Evolutionary conservation across 2,329 filamentous ascomycete species (phyloP).

Genomic region (Davidsoniella virescens): DNA sequence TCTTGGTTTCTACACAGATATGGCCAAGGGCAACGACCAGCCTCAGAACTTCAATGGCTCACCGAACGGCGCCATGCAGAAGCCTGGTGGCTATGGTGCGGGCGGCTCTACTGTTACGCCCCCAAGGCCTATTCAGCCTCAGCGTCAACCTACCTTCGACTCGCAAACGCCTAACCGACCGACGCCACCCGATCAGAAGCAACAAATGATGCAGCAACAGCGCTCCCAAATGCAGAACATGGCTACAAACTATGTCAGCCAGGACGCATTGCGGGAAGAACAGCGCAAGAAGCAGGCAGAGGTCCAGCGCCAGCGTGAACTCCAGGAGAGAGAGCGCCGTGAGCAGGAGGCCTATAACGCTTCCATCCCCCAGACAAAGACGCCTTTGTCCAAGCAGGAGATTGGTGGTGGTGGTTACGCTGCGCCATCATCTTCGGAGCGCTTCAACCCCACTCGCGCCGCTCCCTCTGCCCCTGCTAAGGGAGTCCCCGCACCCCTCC

Average conservation of each 20-base stretch:
- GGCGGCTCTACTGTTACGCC: slow-evolving; percentile 46
- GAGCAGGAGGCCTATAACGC: slow-evolving; percentile 84
- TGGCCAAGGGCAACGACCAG: slow-evolving; percentile 59
- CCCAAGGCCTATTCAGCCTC: slow-evolving; percentile 37
- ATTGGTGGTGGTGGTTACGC: slow-evolving; percentile 45
- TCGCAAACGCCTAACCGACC: slow-evolving; percentile 7
- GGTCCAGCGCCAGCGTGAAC: slow-evolving; percentile 38
- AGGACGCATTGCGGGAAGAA: slow-evolving; percentile 36
- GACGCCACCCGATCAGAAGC: slow-evolving; percentile 8
- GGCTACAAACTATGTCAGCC: slow-evolving; percentile 36
- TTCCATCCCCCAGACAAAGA: slow-evolving; percentile 65
- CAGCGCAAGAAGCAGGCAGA: slow-evolving; percentile 47
- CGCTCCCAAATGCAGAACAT: slow-evolving; percentile 42
- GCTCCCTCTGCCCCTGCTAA: slow-evolving; percentile 61
- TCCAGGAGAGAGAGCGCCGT: slow-evolving; percentile 51
- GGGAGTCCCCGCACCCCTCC: slow-evolving; percentile 33
- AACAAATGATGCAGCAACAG: slow-evolving; percentile 28
- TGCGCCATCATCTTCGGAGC: slow-evolving; percentile 32
- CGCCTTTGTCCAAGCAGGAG: slow-evolving; percentile 77
- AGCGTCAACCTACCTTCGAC: slow-evolving; percentile 25
- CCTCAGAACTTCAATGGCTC: slow-evolving; percentile 39
- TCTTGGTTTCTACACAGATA: slow-evolving; percentile 71
- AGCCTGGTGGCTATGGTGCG: slow-evolving; percentile 44
- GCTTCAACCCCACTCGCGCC: slow-evolving; percentile 74
- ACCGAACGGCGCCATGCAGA: slow-evolving; percentile 51